phyloP scores from a whole-genome alignment of 768 basidiomycete species.

The Psilocybe sp. region DNA sequence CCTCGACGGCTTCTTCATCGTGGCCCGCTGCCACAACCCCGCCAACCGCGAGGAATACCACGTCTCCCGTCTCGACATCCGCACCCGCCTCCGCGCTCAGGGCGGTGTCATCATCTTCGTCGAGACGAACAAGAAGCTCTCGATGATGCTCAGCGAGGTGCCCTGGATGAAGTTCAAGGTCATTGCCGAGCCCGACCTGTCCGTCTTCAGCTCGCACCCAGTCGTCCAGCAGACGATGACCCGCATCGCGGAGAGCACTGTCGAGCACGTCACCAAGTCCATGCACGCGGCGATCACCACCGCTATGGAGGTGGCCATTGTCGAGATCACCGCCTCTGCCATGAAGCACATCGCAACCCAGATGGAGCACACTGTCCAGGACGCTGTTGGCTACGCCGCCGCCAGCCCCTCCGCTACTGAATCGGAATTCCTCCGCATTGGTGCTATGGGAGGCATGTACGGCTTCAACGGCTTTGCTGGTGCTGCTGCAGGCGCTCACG shows the following conservation, averaged over 20 bases:
- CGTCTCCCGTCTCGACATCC: constrained; percentile 13
- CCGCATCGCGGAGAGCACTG: constrained; percentile 18
- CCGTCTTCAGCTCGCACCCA: constrained; percentile 16
- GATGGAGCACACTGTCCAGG: constrained; percentile 12
- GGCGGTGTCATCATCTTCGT: constrained; percentile 15
- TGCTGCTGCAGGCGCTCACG: background rate
- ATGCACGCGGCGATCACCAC: constrained; percentile 18
- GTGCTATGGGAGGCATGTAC: constrained; percentile 3
- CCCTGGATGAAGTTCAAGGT: constrained; percentile 27
- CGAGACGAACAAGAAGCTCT: constrained; percentile 18
- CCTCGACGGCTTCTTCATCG: constrained; percentile 14
- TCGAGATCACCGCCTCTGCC: constrained; percentile 15
- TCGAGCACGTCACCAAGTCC: constrained; percentile 14
- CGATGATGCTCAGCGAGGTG: constrained; percentile 21
- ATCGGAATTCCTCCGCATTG: constrained; percentile 12
- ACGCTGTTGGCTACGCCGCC: constrained; percentile 9
- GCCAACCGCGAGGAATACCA: constrained; percentile 9
- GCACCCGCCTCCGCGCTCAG: constrained; percentile 12
- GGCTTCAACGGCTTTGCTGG: constrained; percentile 3
- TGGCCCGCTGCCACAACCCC: constrained; percentile 11
- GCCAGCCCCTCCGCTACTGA: constrained; percentile 17
- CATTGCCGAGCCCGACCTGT: constrained; percentile 22
- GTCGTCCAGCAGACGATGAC: constrained; percentile 17
- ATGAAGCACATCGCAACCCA: constrained; percentile 15
- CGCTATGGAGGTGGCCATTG: constrained; percentile 17